Conservation (phyloP, 2,329 filamentous ascomycete species). For the Colletotrichum liriopes region DNA sequence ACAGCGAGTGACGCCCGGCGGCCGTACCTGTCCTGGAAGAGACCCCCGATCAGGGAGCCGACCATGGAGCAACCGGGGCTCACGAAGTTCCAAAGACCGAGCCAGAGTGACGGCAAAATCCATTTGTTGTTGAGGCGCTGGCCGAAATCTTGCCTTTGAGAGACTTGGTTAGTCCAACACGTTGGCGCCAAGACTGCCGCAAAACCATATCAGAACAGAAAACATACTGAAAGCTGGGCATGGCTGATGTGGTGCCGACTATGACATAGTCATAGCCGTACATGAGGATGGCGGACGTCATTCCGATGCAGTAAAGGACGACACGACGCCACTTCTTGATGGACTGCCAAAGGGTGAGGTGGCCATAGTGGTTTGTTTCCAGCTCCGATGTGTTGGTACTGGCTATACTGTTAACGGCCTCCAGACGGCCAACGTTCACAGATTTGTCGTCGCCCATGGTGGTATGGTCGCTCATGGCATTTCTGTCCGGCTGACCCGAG, state of each 20-base stretch:
- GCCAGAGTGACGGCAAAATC: constrained; percentile 60
- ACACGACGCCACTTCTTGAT: constrained; percentile 47
- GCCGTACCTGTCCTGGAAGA: constrained; percentile 58
- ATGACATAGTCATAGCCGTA: constrained; percentile 51
- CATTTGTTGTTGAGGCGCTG: constrained; percentile 48
- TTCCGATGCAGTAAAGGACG: constrained; percentile 48
- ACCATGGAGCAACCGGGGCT: constrained; percentile 56
- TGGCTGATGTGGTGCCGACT: constrained; percentile 51
- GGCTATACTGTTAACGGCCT: constrained; percentile 28
- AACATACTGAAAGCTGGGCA: constrained; percentile 50
- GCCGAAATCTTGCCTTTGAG: constrained; percentile 52
- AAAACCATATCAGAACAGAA: neutral
- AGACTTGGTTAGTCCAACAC: constrained; percentile 2
- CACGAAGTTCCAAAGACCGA: constrained; percentile 61
- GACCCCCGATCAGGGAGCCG: constrained; percentile 56
- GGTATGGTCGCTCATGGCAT: constrained; percentile 25
- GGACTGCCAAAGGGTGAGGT: constrained; percentile 46
- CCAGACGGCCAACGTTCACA: constrained; percentile 7
- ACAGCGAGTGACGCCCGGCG: constrained; percentile 54
- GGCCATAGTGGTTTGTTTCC: constrained; percentile 39
- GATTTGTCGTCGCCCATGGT: constrained; percentile 32
- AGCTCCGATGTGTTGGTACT: constrained; percentile 23
- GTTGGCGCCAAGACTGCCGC: neutral
- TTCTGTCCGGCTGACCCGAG: constrained; percentile 6
- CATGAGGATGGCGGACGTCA: constrained; percentile 47